Evolutionary conservation across 257 asterid genomes (phyloP), one percentile per base, ranked within the genome.

Genomic region (Ilex asprella): DNA sequence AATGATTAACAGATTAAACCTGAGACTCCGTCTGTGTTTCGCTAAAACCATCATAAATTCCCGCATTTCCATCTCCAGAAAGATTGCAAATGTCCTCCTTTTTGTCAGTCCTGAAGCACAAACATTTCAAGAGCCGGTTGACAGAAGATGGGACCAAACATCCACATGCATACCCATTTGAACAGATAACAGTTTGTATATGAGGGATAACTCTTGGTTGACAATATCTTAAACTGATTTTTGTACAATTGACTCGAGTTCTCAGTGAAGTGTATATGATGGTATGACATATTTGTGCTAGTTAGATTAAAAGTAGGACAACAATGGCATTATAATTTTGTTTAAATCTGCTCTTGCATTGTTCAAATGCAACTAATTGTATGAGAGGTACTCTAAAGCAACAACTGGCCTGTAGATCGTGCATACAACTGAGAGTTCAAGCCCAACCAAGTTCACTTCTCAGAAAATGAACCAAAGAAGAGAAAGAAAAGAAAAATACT

Each of bases 1-100:
- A 31, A 43, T 41, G 59, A 61, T 3, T 73, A 59, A 53, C 11
- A 63, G 71, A 58, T 58, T 13, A 53, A 75, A 91, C 98, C 98
- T 92, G 99, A 73, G 97, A 86, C 70, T 86, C 97, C 7, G 96
- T 86, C 66, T 86, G 99, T 5, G 98, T 86, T 68, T 92, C 99
- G 68, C 91, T 92, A 71, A 92, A 89, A 56, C 85, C 79, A 60
- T 92, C 95, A 31, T 82, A 81, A 50, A 70, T 56, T 31, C 62
- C 67, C 30, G 79, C 64, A 59, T 75, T 65, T 50, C 67, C 78
- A 64, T 71, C 90, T 59, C 73, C 75, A 21, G 79, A 66, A 53
- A 72, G 73, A 54, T 39, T 59, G 2, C 31, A 29, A 54, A 32
- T 16, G 21, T 79, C 85, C 32, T 81, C 87, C 62, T 62, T 75